Evolutionary conservation across 352 stramenopile species (phyloP), one percentile per base, ranked within the genome.

Genomic region (Phytophthora syringae): DNA sequence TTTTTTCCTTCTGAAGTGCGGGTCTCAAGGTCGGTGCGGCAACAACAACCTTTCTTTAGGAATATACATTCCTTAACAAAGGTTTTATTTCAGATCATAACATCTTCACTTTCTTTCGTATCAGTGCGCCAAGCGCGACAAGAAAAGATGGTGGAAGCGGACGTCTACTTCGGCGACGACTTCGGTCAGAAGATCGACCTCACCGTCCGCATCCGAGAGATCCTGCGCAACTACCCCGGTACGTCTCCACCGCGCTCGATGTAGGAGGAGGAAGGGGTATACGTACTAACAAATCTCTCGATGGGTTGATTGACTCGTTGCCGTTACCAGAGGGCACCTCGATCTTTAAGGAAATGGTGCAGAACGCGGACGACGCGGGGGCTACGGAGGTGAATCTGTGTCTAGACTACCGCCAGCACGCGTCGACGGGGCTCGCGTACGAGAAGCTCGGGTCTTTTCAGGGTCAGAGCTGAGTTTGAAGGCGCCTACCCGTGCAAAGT

Each of bases 101-200:
- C n/a, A n/a, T n/a, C n/a, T n/a, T n/a, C n/a, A n/a, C n/a, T n/a
- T n/a, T n/a, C n/a, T n/a, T n/a, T n/a, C n/a, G n/a, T n/a, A n/a
- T n/a, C n/a, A n/a, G n/a, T n/a, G n/a, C n/a, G n/a, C n/a, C n/a
- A n/a, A n/a, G n/a, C n/a, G n/a, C n/a, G n/a, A n/a, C n/a, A n/a
- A n/a, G n/a, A n/a, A n/a, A 32, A 56, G 7, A 65, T 66, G 63
- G 42, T 56, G 32, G 48, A 76, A 13, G 20, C 25, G 34, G 64
- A 71, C 16, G 60, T 76, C 24, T 91, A 89, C 60, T 96, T 96
- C 60, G 88, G 88, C 30, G 84, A 93, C 66, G 88, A 97, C 55
- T 97, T 97, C 67, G 89, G 89, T 9, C 89, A 97, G 70, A 95
- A 97, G 73, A 95, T 97, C 57, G 91, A 97, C 64, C 79, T 97